Evolutionary conservation across 2,329 filamentous ascomycete species (phyloP).

Genomic region (Aureobasidium sp.): DNA sequence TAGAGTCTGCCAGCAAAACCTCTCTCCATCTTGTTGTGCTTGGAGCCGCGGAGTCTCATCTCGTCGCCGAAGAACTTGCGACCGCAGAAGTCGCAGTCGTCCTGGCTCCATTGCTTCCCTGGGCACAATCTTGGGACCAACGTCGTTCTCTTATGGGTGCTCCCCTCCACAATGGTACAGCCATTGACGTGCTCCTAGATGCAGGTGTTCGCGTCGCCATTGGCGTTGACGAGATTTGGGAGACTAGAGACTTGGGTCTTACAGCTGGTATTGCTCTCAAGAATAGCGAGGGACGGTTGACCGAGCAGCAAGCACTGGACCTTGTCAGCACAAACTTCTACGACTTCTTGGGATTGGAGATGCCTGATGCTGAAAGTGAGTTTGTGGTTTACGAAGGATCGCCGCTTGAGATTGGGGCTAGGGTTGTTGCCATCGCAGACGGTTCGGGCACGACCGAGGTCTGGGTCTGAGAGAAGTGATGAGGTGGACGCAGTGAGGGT

Average conservation of each 20-base stretch:
- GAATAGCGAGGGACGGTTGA: conserved; percentile 51
- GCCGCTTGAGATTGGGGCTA: conserved; percentile 53
- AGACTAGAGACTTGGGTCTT: conserved; percentile 53
- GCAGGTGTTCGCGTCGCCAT: conserved; percentile 55
- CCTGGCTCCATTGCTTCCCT: conserved; percentile 53
- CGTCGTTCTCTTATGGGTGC: conserved; percentile 57
- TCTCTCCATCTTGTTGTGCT: conserved; percentile 50
- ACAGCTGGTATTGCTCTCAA: conserved; percentile 53
- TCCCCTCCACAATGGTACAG: conserved; percentile 59
- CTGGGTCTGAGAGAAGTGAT: conserved; percentile 18
- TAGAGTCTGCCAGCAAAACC: conserved; percentile 40
- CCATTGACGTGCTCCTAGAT: conserved; percentile 50
- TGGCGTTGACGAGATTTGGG: conserved; percentile 56
- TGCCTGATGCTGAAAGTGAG: conserved; percentile 31
- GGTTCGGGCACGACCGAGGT: conserved; percentile 29
- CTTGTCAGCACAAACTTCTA: conserved; percentile 53
- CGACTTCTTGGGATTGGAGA: conserved; percentile 48
- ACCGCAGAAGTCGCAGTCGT: conserved; percentile 53
- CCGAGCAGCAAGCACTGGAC: conserved; percentile 49
- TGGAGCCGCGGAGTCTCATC: conserved; percentile 56
- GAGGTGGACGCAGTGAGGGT: not conserved
- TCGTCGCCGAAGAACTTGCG: conserved; percentile 54
- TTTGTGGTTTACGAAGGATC: conserved; percentile 59
- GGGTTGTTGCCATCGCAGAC: conserved; percentile 49
- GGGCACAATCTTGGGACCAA: conserved; percentile 53